Evolutionary conservation across 2,329 filamentous ascomycete species (phyloP).

Genomic region (Alternaria sp.): DNA sequence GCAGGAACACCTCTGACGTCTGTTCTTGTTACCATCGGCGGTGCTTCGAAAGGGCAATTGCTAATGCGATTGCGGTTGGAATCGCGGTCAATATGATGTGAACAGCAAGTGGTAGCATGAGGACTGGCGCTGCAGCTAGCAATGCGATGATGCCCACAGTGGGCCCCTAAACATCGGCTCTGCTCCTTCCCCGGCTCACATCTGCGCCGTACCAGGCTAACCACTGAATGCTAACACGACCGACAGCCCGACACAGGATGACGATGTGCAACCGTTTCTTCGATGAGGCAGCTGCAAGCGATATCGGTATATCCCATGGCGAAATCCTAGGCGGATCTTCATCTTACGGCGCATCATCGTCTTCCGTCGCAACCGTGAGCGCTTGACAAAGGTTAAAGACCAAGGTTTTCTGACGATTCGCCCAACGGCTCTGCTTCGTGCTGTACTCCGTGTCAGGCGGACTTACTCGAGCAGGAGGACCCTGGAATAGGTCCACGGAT

Average conservation of each 20-base stretch:
- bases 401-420: neutral
- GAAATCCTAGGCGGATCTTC: neutral
- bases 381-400: constrained; percentile 4
- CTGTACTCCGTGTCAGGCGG: constrained; percentile 7
- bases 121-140: constrained; percentile 14
- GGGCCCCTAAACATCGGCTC: constrained; percentile 4
- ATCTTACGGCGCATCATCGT: constrained; percentile 2
- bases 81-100: constrained; percentile 17
- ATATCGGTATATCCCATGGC: neutral
- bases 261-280: neutral
- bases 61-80: constrained; percentile 3
- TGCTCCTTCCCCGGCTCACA: constrained; percentile 9
- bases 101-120: constrained; percentile 8
- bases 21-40: neutral
- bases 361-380: constrained; percentile 8
- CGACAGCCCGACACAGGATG: constrained; percentile 4
- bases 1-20: constrained; percentile 4
- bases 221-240: constrained; percentile 10
- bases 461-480: constrained; percentile 13
- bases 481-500: constrained; percentile 6
- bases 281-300: constrained; percentile 8
- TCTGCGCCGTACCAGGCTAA: constrained; percentile 17
- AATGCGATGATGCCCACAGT: constrained; percentile 28
- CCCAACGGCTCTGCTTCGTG: constrained; percentile 10
- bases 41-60: neutral